Base-by-base conservation (phyloP, 2,329 filamentous ascomycete genomes). In the Exserohilum rostratum region DNA sequence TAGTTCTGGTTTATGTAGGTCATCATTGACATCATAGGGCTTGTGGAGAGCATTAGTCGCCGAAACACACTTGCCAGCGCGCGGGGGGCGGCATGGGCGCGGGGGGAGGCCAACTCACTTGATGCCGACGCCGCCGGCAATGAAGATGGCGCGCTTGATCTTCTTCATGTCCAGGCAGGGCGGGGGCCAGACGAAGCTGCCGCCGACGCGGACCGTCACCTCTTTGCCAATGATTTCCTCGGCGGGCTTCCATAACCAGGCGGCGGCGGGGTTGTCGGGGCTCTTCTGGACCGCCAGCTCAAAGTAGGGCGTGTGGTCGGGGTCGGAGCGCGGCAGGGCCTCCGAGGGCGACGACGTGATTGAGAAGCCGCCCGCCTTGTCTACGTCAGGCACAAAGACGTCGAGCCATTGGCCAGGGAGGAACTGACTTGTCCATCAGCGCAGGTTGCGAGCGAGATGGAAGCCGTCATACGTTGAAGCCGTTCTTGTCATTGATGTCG, bases 371-470 rank as follows among this genome's bases (percentile, higher is more conserved):
- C 92, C 92, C 3, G 90, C 87, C 70, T 88, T 86, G 38, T 82
- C 67, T 39, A 90, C 77, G 33, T 79, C 80, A 1, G 92, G 91
- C 48, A 91, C 83, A 71, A 89, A 88, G 6, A 91, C 87, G 72
- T 96, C 92, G 51, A 96, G 82, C 90, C 91, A 96, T 80, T 96
- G 92, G 49, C 92, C 92, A 5, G 92, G 86, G 5, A 87, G 81
- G 76, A 95, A 96, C 82, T 73, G 60, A 50, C 57, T 61, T 60
- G 60, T 58, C 64, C 60, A 68, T 71, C 66, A 72, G 66, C 64
- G 58, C 53, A 61, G 57, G 64, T 65, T 49, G 62, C 53, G 50
- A 58, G 64, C 61, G 55, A 64, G 60, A 64, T 60, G 64, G 63
- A 60, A 47, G 54, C 53, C 55, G 55, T 54, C 60, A 61, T 77